A percentile compares a stretch with the other conserved stretches of the same genome.
These are phyloP conservation scores for Hymenotorrendiella dingleyae DNA, from an alignment of 2,329 filamentous ascomycete genomes.

Conservation along the genomic window DNA sequence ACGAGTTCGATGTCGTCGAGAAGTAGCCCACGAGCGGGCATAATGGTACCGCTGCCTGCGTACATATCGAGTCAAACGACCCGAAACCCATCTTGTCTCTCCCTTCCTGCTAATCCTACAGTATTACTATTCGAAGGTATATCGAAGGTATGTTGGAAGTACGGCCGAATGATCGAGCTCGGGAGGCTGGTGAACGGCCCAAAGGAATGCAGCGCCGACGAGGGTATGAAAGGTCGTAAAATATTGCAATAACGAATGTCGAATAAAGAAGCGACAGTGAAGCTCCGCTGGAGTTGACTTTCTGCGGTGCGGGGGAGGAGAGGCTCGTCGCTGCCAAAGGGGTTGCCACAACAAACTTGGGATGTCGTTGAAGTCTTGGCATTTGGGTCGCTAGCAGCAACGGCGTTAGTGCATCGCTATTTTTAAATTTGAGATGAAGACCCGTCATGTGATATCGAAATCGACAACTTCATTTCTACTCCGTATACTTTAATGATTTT, in stretches of 20 bases:
- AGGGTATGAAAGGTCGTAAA: neutral
- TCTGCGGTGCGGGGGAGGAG: constrained; percentile 1
- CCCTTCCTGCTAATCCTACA: constrained; percentile 6
- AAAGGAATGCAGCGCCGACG: neutral
- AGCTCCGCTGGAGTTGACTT: constrained; percentile 9
- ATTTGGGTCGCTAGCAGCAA: constrained; percentile 9
- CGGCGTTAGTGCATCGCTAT: constrained; percentile 14
- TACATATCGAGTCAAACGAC: constrained; percentile 83
- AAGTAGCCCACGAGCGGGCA: constrained; percentile 79
- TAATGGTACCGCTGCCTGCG: constrained; percentile 76
- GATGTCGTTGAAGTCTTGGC: constrained; percentile 15
- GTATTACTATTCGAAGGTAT: constrained; percentile 9
- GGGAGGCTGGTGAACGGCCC: neutral
- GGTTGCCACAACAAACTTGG: constrained; percentile 16
- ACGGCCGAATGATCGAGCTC: constrained; percentile 5
- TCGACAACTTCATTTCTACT: neutral
- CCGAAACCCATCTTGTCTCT: constrained; percentile 68
- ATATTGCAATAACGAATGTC: constrained; percentile 17
- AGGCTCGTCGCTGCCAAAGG: constrained; percentile 10
- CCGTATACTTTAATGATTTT: too few species aligned
- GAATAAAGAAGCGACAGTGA: constrained; percentile 18
- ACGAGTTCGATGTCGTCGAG: constrained; percentile 58
- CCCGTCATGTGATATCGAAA: constrained; percentile 6
- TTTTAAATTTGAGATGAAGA: constrained; percentile 10
- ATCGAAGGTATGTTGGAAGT: constrained; percentile 14